Evolutionary conservation across 331 rosid genomes (phyloP).

Genomic region (Pyrus hybrid): DNA sequence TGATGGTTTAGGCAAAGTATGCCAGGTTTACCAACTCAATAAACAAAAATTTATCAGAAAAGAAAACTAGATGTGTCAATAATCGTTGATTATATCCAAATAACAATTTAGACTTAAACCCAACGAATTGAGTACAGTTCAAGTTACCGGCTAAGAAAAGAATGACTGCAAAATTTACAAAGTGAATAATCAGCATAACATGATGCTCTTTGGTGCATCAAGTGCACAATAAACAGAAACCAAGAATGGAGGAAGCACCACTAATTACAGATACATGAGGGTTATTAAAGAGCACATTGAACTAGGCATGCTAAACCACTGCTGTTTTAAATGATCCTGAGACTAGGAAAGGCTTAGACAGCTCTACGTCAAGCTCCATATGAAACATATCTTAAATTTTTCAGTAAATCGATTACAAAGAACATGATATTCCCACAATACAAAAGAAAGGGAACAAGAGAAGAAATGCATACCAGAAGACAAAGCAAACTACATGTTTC

Average conservation of each 20-base stretch:
- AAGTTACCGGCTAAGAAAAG: neutral
- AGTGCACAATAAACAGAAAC: neutral
- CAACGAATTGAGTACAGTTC: neutral
- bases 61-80: neutral
- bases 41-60: neutral
- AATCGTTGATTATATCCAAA: neutral
- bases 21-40: neutral
- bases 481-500: conserved; percentile 95
- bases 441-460: neutral
- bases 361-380: neutral
- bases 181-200: neutral
- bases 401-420: neutral
- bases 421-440: neutral
- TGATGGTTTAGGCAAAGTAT: neutral
- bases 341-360: neutral
- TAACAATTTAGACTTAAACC: neutral
- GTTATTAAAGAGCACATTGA: neutral
- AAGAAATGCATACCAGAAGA: conserved; percentile 63
- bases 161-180: neutral
- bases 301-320: neutral
- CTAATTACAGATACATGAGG: neutral
- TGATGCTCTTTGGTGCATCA: neutral
- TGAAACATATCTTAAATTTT: neutral
- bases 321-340: neutral
- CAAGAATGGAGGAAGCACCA: neutral